Conservation (phyloP, 805 yeast genomes). For the Wickerhamiella lipophila region DNA sequence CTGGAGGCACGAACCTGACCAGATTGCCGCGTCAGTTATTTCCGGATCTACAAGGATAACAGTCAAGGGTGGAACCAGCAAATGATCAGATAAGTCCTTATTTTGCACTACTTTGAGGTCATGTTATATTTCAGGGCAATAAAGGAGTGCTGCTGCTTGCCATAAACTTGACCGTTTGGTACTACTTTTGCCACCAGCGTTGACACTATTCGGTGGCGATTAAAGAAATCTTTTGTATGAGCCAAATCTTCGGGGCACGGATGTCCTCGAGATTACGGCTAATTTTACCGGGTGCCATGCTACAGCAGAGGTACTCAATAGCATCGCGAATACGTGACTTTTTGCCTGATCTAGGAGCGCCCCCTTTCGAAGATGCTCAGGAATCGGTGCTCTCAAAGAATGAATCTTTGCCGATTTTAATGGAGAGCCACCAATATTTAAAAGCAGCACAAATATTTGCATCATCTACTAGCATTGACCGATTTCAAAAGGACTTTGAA, state of each 20-base stretch:
- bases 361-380: not conserved
- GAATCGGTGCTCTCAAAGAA: not conserved
- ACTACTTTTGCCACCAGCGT: not conserved
- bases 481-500: not conserved
- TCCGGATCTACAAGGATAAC: no score
- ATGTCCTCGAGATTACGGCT: constrained; percentile 2
- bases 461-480: not conserved
- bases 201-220: not conserved
- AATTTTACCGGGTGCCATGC: not conserved
- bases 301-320: not conserved
- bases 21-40: no score
- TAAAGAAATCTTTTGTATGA: constrained; percentile 1
- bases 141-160: no score
- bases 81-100: no score
- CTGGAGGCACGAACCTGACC: no score
- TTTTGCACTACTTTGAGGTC: no score
- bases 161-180: no score
- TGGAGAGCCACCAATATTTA: constrained; percentile 8
- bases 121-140: no score
- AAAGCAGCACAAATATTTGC: constrained; percentile 12
- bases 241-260: constrained; percentile 5
- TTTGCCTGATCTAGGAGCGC: constrained; percentile 6
- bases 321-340: constrained; percentile 10
- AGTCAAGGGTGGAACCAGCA: no score
- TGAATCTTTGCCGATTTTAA: not conserved